Base-by-base conservation (phyloP, 106 monocot genomes). In the Dioscorea alata region DNA sequence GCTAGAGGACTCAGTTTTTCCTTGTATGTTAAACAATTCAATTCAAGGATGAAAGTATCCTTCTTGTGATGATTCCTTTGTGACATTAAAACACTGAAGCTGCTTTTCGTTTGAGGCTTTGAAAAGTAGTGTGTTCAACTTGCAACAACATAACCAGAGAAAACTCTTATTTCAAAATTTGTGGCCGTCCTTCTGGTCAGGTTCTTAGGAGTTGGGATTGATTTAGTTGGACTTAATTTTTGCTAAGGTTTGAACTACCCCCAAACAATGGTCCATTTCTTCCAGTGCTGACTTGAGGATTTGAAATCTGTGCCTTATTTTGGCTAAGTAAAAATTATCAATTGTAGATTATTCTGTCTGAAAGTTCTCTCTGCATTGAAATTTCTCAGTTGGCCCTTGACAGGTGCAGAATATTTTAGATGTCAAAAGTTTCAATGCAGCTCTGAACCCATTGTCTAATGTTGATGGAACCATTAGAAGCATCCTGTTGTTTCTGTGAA, bases 31-130 rank as follows among this genome's bases (percentile, higher is more conserved):
- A 67, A 14, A n/a, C 83, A 99, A 56, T 99, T 90, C 63, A 92
- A 99, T 60, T 82, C 85, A 69, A 81, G 76, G 49, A 33, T 99
- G 33, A 15, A 73, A 62, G 97, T 99, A 92, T 85, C 76, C 89
- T 85, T 88, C 58, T 54, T 18, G 6, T 66, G 32, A 16, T 18
- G 48, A 63, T 33, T 64, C 15, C 17, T 33, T 49, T 22, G 20
- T 9, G 42, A 49, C 8, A 18, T n/a, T 63, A 1, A 23, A 32
- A 63, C 13, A 67, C 21, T 50, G 34, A 34, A 34, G 7, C 34
- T 34, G 34, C 34, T 34, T 34, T 34, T 34, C 34, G 4, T 34
- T 4, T 42, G 42, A 42, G 42, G 42, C 42, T 10, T 42, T 42
- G 42, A 42, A 42, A 42, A 42, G 4, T 42, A 42, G 42, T 42